Percentiles rank a stretch among this genome's conserved stretches.
These are phyloP conservation scores for Epicoccum nigrum DNA, from an alignment of 2,329 filamentous ascomycete genomes.

Conservation along the genomic window DNA sequence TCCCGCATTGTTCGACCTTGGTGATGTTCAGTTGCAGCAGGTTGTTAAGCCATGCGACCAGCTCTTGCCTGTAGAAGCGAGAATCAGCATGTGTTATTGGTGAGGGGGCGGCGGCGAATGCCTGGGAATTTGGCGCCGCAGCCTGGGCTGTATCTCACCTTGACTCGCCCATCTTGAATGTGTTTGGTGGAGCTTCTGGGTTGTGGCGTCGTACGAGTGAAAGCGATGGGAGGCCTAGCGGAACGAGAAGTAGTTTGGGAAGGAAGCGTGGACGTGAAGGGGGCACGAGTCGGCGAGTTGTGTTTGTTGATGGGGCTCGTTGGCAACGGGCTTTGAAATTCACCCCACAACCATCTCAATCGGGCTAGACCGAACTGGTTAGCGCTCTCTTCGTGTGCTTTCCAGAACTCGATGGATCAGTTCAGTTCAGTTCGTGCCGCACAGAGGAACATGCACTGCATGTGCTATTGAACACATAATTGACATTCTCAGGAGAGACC, in stretches of 20 bases:
- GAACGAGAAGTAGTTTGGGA: slow-evolving; percentile 5
- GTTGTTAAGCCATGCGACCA: slow-evolving; percentile 95
- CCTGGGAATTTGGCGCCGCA: slow-evolving; percentile 22
- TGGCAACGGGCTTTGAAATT: slow-evolving; percentile 25
- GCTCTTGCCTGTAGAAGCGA: slow-evolving; percentile 78
- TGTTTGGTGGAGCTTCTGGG: slow-evolving; percentile 8
- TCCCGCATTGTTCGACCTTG: slow-evolving; percentile 98
- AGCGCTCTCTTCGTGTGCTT: neutral
- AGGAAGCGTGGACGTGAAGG: slow-evolving; percentile 5
- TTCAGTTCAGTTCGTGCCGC: neutral
- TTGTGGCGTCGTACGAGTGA: slow-evolving; percentile 10
- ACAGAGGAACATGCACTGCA: no score
- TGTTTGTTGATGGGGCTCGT: slow-evolving; percentile 37
- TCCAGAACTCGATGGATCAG: neutral
- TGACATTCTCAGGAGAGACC: no score
- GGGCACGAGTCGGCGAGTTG: slow-evolving; percentile 20
- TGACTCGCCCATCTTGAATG: slow-evolving; percentile 65
- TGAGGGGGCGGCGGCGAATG: slow-evolving; percentile 28
- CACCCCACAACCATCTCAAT: slow-evolving; percentile 21
- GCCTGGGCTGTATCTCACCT: slow-evolving; percentile 53
- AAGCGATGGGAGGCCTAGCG: slow-evolving; percentile 11
- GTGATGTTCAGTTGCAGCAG: slow-evolving; percentile 96
- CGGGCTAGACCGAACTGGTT: neutral
- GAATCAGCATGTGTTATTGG: slow-evolving; percentile 26
- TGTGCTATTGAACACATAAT: no score